These are phyloP conservation scores for Peniophora sp. DNA, from an alignment of 1,284 basidiomycete genomes.

Conservation along the genomic window DNA sequence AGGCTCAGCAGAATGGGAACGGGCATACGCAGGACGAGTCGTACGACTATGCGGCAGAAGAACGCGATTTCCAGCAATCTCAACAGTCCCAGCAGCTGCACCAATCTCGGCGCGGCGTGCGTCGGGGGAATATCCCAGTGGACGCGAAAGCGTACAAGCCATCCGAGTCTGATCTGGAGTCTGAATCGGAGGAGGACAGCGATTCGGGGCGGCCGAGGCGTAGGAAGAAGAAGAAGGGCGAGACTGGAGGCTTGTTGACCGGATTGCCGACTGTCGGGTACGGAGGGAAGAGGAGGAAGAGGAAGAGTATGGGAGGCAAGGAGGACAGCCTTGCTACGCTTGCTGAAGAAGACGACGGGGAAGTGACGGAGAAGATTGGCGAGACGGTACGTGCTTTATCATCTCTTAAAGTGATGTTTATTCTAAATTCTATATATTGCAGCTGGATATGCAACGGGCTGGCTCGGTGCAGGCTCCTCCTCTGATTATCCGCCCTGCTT, in stretches of 20 bases:
- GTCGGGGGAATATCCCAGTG: conserved; percentile 53
- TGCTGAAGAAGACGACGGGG: conserved; percentile 23
- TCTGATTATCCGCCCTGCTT: conserved; percentile 18
- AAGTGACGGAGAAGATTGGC: conserved; percentile 35
- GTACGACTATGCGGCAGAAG: conserved; percentile 73
- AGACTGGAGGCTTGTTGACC: conserved; percentile 48
- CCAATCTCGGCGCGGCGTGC: conserved; percentile 27
- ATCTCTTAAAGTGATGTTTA: background rate
- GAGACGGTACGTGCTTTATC: conserved; percentile 18
- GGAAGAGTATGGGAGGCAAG: conserved; percentile 24
- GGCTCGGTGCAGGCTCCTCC: background rate
- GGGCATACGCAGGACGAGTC: conserved; percentile 28
- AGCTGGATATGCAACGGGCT: conserved; percentile 10
- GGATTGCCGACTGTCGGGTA: conserved; percentile 56
- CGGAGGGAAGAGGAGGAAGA: conserved; percentile 44
- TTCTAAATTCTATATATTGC: background rate
- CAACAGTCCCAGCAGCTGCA: conserved; percentile 16
- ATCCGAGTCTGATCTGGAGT: conserved; percentile 48
- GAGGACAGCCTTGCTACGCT: conserved; percentile 9
- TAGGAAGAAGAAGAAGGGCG: conserved; percentile 38
- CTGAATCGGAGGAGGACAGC: conserved; percentile 50
- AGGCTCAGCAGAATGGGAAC: conserved; percentile 18
- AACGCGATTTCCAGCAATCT: conserved; percentile 43
- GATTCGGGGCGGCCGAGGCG: conserved; percentile 47
- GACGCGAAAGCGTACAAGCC: conserved; percentile 79